These are phyloP conservation scores for Hygrophoropsis aurantiaca DNA, from an alignment of 768 basidiomycete genomes.

Conservation along the genomic window DNA sequence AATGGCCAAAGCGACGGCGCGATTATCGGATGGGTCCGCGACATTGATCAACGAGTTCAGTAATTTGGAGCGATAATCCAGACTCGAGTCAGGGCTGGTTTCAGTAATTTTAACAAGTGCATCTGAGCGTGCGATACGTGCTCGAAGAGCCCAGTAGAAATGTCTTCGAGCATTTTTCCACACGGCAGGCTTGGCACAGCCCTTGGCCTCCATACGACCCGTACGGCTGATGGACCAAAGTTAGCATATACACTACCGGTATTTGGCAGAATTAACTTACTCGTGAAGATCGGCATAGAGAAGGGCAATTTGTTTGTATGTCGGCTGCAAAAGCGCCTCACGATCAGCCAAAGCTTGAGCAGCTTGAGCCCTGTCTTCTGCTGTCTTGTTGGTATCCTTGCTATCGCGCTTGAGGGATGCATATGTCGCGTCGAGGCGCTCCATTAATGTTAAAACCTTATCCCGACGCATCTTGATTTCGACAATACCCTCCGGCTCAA, in stretches of 20 bases:
- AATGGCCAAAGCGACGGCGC: constrained; percentile 59
- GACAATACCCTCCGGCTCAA: constrained; percentile 95
- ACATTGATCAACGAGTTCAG: constrained; percentile 61
- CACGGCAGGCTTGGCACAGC: constrained; percentile 80
- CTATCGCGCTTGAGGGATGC: constrained; percentile 77
- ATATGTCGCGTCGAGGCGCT: constrained; percentile 85
- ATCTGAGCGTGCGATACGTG: constrained; percentile 69
- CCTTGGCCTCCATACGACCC: constrained; percentile 97
- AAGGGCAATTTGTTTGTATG: constrained; percentile 91
- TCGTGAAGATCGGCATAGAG: constrained; percentile 97
- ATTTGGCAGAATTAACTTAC: constrained; percentile 45
- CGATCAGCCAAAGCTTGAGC: constrained; percentile 68
- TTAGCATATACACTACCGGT: constrained; percentile 4
- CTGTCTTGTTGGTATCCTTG: constrained; percentile 68
- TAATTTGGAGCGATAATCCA: constrained; percentile 64
- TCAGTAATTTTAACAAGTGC: constrained; percentile 63
- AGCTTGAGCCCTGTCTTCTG: constrained; percentile 74
- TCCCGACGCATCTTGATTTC: constrained; percentile 98
- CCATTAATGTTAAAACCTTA: constrained; percentile 89
- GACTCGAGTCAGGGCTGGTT: constrained; percentile 69
- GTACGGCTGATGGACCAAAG: constrained; percentile 59
- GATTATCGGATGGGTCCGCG: constrained; percentile 52
- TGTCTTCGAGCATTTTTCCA: constrained; percentile 89
- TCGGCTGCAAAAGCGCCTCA: constrained; percentile 80
- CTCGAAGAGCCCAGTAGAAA: constrained; percentile 93